Evolutionary conservation across 2,329 filamentous ascomycete genomes (phyloP).

Genomic region (Acrocalymma vagum): DNA sequence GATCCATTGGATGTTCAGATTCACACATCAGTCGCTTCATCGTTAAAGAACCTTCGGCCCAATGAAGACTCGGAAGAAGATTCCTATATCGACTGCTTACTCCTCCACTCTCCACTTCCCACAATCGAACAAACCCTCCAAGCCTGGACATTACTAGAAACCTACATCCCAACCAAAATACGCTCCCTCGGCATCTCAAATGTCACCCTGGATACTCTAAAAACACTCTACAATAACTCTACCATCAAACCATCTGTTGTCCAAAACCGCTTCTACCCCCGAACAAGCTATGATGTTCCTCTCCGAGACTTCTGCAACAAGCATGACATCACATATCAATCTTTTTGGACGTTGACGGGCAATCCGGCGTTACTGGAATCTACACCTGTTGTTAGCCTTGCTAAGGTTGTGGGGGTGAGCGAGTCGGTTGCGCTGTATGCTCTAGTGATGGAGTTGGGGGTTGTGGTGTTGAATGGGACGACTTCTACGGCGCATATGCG

Average conservation of each 20-base stretch:
- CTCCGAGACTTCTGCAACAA: constrained; percentile 66
- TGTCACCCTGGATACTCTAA: constrained; percentile 66
- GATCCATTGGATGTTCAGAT: constrained; percentile 71
- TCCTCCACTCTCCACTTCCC: constrained; percentile 66
- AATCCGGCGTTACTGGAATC: constrained; percentile 62
- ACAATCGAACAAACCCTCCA: constrained; percentile 63
- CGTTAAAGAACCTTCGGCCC: constrained; percentile 67
- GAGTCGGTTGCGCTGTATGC: constrained; percentile 62
- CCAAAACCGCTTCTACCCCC: constrained; percentile 76
- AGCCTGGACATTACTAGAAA: constrained; percentile 72
- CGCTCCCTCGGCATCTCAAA: constrained; percentile 80
- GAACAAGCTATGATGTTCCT: constrained; percentile 66
- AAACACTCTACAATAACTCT: constrained; percentile 58
- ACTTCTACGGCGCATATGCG: constrained; percentile 61
- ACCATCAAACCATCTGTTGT: constrained; percentile 68
- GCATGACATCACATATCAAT: constrained; percentile 64
- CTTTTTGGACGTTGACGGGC: constrained; percentile 69
- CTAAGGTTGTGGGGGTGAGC: constrained; percentile 52
- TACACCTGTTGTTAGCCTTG: constrained; percentile 60
- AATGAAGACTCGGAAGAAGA: constrained; percentile 39
- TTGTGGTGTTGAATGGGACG: constrained; percentile 65
- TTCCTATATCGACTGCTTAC: constrained; percentile 64
- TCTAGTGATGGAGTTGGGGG: constrained; percentile 62
- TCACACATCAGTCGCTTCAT: constrained; percentile 71
- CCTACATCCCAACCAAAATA: constrained; percentile 71